Conservation (phyloP, 805 yeast species). For the Ascoidea asiatica region DNA sequence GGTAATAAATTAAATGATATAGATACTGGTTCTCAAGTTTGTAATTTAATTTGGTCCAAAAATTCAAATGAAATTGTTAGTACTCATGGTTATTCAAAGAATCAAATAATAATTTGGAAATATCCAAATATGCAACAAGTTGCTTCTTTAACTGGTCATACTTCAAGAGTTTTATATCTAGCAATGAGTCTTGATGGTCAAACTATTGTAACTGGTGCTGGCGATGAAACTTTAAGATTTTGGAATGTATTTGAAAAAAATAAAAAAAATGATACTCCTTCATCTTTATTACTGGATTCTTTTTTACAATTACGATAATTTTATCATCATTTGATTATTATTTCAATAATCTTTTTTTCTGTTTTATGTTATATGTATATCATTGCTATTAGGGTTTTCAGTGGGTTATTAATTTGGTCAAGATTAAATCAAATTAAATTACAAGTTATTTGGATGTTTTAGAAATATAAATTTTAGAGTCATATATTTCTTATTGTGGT, state of each 20-base stretch:
- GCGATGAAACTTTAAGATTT: conserved; percentile 90
- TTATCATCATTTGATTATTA: too few relatives aligned
- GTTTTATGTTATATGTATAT: too few relatives aligned
- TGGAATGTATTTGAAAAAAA: conserved; percentile 90
- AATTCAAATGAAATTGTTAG: conserved; percentile 88
- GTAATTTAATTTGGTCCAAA: conserved; percentile 86
- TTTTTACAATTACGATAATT: conserved; percentile 54
- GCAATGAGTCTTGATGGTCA: conserved; percentile 93
- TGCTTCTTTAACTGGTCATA: conserved; percentile 89
- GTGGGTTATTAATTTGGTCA: too few relatives aligned
- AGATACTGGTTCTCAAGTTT: conserved; percentile 95
- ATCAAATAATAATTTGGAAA: conserved; percentile 89
- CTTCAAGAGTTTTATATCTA: conserved; percentile 79
- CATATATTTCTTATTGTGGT: too few relatives aligned
- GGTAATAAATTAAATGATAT: conserved; percentile 64
- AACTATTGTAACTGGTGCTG: conserved; percentile 96
- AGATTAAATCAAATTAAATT: too few relatives aligned
- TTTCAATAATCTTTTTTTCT: too few relatives aligned
- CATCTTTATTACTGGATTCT: conserved; percentile 58
- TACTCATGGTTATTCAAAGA: conserved; percentile 86
- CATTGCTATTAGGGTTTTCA: too few relatives aligned
- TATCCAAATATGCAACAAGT: conserved; percentile 84
- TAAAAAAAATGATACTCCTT: conserved; percentile 40
- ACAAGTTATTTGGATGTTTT: too few relatives aligned
- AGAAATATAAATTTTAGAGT: too few relatives aligned